Evolutionary conservation across 352 stramenopile species (phyloP), one percentile per base, ranked within the genome.

Genomic region (Phytophthora ramorum): DNA sequence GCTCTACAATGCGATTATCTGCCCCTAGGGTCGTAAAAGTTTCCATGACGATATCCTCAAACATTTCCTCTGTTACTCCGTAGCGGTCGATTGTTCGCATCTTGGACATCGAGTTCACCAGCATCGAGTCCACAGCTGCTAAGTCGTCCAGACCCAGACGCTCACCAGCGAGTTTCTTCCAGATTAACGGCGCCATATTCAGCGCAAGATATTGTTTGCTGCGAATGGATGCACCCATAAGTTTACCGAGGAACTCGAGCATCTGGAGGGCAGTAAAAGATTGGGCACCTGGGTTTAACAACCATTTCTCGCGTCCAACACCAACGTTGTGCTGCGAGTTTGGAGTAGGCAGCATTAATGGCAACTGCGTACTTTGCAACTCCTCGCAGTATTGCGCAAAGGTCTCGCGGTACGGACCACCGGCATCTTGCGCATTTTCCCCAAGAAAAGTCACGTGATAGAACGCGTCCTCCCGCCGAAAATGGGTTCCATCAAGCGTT

Each of bases 201-300:
- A 98, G 72, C 1, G 89, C 74, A n/a, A 98, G 73, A 40, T 94
- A 97, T 43, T 97, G 77, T 38, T 96, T 93, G 53, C 87, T 96
- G 3, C 93, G 90, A 30, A 98, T 81, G 5, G 74, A 78, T 16
- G 90, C 81, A 0, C 93, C 95, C 73, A 98, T 95, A 4, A 98
- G 70, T 60, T 97, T 97, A 7, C 95, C 95, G 9, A 98, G 69
- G 51, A 98, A 98, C 48, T 95, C 83, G 34, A 96, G 93, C 85
- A 98, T 97, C 28, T 89, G 82, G 17, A 89, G 66, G 16, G 81
- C 51, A 32, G 72, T 88, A 0, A 41, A 28, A n/a, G 62, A 73
- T 8, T 56, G 73, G 12, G 92, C 81, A 14, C 76, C 79, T 1
- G 95, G 91, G 63, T 97, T 97, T 48, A 97, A 47, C 12, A 98